Conservation (phyloP, 2,329 filamentous ascomycete genomes). For the Aspergillus sp. region DNA sequence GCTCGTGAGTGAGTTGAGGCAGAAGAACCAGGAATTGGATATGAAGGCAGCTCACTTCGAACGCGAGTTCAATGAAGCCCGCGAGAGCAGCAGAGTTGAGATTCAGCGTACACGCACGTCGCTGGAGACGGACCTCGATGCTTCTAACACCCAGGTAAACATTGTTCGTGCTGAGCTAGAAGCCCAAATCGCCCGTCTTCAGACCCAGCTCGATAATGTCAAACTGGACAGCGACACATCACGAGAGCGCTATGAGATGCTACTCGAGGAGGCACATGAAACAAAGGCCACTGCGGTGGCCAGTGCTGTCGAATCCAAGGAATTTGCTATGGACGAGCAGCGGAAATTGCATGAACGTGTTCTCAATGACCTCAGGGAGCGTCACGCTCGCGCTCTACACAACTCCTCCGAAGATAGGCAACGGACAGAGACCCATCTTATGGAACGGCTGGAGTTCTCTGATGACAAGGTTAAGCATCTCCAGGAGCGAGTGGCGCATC, state of each 20-base stretch:
- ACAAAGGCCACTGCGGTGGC: slow-evolving; percentile 62
- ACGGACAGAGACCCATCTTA: slow-evolving; percentile 73
- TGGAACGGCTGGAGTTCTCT: slow-evolving; percentile 77
- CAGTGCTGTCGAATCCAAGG: slow-evolving; percentile 54
- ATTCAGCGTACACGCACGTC: slow-evolving; percentile 76
- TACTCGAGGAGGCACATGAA: slow-evolving; percentile 76
- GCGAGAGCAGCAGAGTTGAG: slow-evolving; percentile 75
- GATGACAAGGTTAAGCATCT: slow-evolving; percentile 82
- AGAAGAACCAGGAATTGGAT: slow-evolving; percentile 68
- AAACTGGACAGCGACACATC: slow-evolving; percentile 77
- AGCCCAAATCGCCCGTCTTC: slow-evolving; percentile 70
- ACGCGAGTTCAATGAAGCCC: slow-evolving; percentile 79
- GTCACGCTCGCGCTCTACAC: slow-evolving; percentile 71
- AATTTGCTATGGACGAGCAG: slow-evolving; percentile 57
- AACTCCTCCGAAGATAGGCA: slow-evolving; percentile 79
- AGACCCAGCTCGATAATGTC: slow-evolving; percentile 73
- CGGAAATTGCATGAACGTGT: slow-evolving; percentile 69
- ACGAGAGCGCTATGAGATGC: slow-evolving; percentile 77
- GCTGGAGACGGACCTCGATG: slow-evolving; percentile 78
- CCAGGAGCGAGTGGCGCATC: slow-evolving; percentile 77
- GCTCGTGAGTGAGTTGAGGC: slow-evolving; percentile 48
- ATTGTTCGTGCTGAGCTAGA: slow-evolving; percentile 79
- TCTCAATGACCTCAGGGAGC: slow-evolving; percentile 71
- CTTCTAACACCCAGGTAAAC: slow-evolving; percentile 82
- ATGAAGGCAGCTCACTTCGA: slow-evolving; percentile 68